phyloP scores from a whole-genome alignment of 1,284 basidiomycete genomes.

The Veloboletus limbatus region DNA sequence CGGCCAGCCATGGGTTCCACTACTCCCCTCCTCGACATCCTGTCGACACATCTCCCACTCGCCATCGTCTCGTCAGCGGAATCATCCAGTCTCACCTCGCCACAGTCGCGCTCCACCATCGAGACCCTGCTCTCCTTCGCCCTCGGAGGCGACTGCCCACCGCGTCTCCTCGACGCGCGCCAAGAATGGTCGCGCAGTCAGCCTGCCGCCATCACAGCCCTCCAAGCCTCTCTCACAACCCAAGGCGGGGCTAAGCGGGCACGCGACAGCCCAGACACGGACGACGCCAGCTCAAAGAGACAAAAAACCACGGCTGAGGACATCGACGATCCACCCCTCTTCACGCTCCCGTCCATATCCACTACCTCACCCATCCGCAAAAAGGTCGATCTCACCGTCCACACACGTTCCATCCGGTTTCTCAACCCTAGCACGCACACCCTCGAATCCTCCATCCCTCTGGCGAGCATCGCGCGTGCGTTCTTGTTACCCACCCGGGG shows the following conservation, averaged over 20 bases:
- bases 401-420: slow-evolving; percentile 47
- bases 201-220: slow-evolving; percentile 24
- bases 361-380: slow-evolving; percentile 66
- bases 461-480: slow-evolving; percentile 47
- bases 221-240: slow-evolving; percentile 12
- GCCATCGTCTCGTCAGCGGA: slow-evolving; percentile 10
- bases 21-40: slow-evolving; percentile 27
- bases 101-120: slow-evolving; percentile 9
- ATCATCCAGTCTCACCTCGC: slow-evolving; percentile 5
- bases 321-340: slow-evolving; percentile 42
- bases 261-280: slow-evolving; percentile 17
- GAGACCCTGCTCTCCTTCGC: slow-evolving; percentile 31
- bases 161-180: slow-evolving; percentile 9
- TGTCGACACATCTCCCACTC: slow-evolving; percentile 21
- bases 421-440: slow-evolving; percentile 44
- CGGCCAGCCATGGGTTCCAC: slow-evolving; percentile 19
- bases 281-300: slow-evolving; percentile 19
- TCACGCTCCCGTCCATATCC: slow-evolving; percentile 58
- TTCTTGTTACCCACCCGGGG: slow-evolving; percentile 68
- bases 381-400: slow-evolving; percentile 61
- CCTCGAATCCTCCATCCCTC: slow-evolving; percentile 46
- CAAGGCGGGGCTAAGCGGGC: slow-evolving; percentile 20
- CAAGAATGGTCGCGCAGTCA: slow-evolving; percentile 24
- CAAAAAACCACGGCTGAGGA: slow-evolving; percentile 21
- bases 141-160: slow-evolving; percentile 30